Evolutionary conservation across 1,284 basidiomycete genomes (phyloP).

Genomic region (Microbotryomycetes sp.): DNA sequence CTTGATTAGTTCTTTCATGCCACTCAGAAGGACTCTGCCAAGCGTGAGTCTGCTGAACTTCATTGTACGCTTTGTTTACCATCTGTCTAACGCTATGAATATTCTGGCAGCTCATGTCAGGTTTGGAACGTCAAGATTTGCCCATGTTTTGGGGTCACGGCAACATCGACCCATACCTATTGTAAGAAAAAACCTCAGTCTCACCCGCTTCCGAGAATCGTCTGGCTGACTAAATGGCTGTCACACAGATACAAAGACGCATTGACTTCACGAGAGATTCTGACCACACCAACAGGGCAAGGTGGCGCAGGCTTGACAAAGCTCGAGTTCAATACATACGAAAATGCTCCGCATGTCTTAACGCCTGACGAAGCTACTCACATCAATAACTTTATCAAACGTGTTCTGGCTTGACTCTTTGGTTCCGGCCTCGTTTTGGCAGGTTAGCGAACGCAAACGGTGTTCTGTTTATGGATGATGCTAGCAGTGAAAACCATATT

Average conservation of each 20-base stretch:
- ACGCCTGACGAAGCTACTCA: background rate
- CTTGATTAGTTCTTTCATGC: slow-evolving; percentile 19
- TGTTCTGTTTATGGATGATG: too few species aligned
- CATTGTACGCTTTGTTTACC: background rate
- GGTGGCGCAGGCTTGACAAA: slow-evolving; percentile 11
- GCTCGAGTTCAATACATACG: slow-evolving; percentile 12
- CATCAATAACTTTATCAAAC: background rate
- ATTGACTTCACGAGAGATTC: slow-evolving; percentile 4
- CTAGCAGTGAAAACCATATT: too few species aligned
- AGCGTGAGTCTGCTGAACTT: slow-evolving; percentile 9
- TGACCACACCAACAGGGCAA: background rate
- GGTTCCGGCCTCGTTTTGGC: background rate
- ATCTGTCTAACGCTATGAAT: background rate
- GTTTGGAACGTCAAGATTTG: slow-evolving; percentile 9
- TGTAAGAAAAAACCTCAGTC: background rate
- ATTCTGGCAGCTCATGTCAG: slow-evolving; percentile 9
- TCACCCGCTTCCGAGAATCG: background rate
- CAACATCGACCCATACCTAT: slow-evolving; percentile 11
- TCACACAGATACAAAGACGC: slow-evolving; percentile 16
- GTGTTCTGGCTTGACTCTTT: background rate
- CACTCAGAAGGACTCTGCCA: slow-evolving; percentile 13
- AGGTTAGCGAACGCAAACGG: too few species aligned
- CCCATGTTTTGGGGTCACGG: slow-evolving; percentile 30
- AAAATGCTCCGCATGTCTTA: background rate
- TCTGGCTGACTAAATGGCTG: background rate